Conservation (phyloP, 108 stramenopile genomes). For the Aurantiochytrium sp. region DNA sequence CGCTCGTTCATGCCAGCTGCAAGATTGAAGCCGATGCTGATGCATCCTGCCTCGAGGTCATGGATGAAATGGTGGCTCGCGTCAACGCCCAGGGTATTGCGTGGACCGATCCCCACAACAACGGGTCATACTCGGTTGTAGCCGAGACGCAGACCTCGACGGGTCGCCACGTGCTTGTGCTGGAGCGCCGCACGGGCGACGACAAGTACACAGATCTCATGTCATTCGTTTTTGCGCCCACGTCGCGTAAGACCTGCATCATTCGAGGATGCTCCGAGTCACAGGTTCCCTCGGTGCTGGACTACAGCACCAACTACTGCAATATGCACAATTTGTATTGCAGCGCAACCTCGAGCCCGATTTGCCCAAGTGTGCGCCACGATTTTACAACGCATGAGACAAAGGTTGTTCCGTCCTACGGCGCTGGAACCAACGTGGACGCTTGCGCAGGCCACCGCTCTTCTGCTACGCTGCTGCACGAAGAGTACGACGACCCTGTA, state of each 20-base stretch:
- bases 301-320: conserved; percentile 38
- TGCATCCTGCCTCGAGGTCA: conserved; percentile 1
- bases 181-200: conserved; percentile 19
- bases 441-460: background rate
- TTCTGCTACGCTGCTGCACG: too few species aligned
- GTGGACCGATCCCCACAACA: conserved; percentile 39
- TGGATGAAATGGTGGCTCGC: conserved; percentile 17
- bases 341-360: background rate
- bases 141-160: background rate
- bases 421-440: background rate
- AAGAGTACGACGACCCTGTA: too few species aligned
- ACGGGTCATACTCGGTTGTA: conserved; percentile 19
- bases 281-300: conserved; percentile 26
- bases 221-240: background rate
- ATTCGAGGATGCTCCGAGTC: conserved; percentile 29
- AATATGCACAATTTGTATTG: conserved; percentile 34
- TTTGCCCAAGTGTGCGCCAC: background rate
- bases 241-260: background rate
- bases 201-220: conserved; percentile 35
- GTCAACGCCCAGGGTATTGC: background rate
- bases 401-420: background rate
- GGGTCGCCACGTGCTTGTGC: background rate
- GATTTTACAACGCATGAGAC: background rate
- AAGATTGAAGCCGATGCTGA: background rate
- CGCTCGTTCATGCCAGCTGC: background rate